Evolutionary conservation across 1,284 basidiomycete species (phyloP).

Genomic region (Binderoboletus segoi): DNA sequence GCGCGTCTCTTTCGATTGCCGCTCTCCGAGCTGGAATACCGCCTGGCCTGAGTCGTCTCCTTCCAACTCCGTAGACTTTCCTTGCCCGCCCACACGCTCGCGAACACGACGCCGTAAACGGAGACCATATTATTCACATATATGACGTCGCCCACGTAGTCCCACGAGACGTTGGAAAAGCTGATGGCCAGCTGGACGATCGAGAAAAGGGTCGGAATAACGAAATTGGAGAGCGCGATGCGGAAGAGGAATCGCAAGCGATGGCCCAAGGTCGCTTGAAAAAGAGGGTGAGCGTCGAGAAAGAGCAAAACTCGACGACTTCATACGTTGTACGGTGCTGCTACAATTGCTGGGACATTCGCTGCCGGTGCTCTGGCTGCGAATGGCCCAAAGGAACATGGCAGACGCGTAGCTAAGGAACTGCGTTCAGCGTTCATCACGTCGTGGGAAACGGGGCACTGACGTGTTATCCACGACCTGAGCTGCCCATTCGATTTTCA

Average conservation of each 20-base stretch:
- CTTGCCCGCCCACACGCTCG: constrained; percentile 2
- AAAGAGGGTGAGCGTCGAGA: not conserved
- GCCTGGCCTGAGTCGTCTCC: not conserved
- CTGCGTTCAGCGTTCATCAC: not conserved
- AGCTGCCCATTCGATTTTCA: constrained; percentile 26
- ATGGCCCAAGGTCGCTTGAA: not conserved
- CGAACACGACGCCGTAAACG: constrained; percentile 6
- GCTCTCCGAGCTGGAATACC: not conserved
- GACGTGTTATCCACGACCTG: constrained; percentile 29
- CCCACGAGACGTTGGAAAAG: not conserved
- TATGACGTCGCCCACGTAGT: not conserved
- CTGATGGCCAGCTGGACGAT: not conserved
- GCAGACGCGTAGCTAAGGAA: constrained; percentile 22
- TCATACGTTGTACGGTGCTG: not conserved
- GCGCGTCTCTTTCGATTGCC: not conserved
- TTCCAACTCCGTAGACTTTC: not conserved
- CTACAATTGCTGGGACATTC: not conserved
- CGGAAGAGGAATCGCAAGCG: not conserved
- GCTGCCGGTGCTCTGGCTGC: not conserved
- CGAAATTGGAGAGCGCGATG: not conserved
- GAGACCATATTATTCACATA: constrained; percentile 1
- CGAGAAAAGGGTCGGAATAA: not conserved
- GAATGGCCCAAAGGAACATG: constrained; percentile 24
- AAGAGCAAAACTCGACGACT: not conserved
- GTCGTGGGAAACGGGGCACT: not conserved